These are phyloP conservation scores for Boletus speciosus DNA, from an alignment of 768 basidiomycete genomes.

Conservation along the genomic window DNA sequence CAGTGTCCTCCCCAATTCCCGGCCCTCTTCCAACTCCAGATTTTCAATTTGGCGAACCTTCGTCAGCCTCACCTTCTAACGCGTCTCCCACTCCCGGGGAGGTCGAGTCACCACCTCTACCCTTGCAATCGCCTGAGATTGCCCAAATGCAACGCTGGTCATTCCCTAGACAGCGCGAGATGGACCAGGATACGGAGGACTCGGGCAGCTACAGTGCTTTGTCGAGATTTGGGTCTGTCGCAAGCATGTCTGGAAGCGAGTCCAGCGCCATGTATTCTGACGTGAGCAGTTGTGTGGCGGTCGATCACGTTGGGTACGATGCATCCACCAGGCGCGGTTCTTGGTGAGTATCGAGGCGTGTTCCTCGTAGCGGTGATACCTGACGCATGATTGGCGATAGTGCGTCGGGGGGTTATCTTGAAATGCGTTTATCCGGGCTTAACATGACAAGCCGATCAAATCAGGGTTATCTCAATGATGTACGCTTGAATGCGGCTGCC, in stretches of 20 bases:
- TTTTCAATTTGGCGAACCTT: constrained; percentile 63
- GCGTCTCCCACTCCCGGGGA: constrained; percentile 52
- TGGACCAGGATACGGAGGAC: constrained; percentile 52
- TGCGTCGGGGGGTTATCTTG: constrained; percentile 29
- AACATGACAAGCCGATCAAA: constrained; percentile 32
- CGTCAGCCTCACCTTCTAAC: constrained; percentile 42
- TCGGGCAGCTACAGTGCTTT: constrained; percentile 44
- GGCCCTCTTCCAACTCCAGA: constrained; percentile 61
- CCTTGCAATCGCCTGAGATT: constrained; percentile 45
- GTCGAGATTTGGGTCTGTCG: constrained; percentile 59
- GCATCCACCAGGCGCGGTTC: constrained; percentile 34
- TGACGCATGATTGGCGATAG: constrained; percentile 25
- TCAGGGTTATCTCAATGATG: constrained; percentile 32
- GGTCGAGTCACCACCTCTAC: constrained; percentile 20
- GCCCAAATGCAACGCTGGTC: constrained; percentile 36
- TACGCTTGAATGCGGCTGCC: constrained; percentile 20
- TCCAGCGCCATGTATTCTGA: constrained; percentile 52
- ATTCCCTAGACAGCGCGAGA: constrained; percentile 39
- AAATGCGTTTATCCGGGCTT: constrained; percentile 29
- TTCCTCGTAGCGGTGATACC: constrained; percentile 18
- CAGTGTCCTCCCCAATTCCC: constrained; percentile 42
- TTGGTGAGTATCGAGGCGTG: constrained; percentile 20
- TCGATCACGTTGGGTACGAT: constrained; percentile 30
- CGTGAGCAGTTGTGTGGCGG: constrained; percentile 35
- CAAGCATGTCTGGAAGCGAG: constrained; percentile 58